A percentile compares a stretch with the other conserved stretches of the same genome.
phyloP scores from a whole-genome alignment of 257 asterid species.

The Nicotiana undulata region DNA sequence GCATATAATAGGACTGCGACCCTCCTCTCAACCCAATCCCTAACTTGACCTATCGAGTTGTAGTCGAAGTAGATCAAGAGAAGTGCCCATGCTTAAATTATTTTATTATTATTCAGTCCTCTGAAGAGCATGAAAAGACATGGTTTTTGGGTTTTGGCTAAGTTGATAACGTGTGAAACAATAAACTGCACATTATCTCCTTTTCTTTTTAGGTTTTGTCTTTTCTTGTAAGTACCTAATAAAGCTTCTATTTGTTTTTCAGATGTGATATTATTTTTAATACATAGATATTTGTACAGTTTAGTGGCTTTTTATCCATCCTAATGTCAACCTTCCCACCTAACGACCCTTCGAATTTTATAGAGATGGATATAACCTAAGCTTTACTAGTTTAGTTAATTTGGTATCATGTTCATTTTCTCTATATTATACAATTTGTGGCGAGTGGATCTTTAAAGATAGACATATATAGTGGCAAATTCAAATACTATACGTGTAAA shows the following conservation, averaged over 20 bases:
- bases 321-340: not conserved
- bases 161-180: not conserved
- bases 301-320: not conserved
- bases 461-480: too few relatives aligned
- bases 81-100: not conserved
- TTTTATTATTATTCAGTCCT: not conserved
- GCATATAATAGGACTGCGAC: too few relatives aligned
- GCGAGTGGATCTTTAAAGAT: too few relatives aligned
- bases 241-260: not conserved
- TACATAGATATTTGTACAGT: not conserved
- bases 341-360: constrained; percentile 10
- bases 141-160: not conserved
- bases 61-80: too few relatives aligned
- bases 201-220: not conserved
- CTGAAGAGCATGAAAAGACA: constrained; percentile 7
- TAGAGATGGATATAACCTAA: constrained; percentile 2
- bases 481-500: too few relatives aligned
- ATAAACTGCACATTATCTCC: constrained; percentile 20
- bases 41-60: too few relatives aligned
- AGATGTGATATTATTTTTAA: not conserved
- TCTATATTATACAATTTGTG: too few relatives aligned
- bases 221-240: constrained; percentile 2
- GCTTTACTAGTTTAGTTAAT: not conserved
- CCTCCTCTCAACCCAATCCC: too few relatives aligned
- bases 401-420: not conserved